A percentile compares a stretch with the other conserved stretches of the same genome.
Conservation (phyloP, 176 grass and related monocot genomes). For the Canna indica region DNA sequence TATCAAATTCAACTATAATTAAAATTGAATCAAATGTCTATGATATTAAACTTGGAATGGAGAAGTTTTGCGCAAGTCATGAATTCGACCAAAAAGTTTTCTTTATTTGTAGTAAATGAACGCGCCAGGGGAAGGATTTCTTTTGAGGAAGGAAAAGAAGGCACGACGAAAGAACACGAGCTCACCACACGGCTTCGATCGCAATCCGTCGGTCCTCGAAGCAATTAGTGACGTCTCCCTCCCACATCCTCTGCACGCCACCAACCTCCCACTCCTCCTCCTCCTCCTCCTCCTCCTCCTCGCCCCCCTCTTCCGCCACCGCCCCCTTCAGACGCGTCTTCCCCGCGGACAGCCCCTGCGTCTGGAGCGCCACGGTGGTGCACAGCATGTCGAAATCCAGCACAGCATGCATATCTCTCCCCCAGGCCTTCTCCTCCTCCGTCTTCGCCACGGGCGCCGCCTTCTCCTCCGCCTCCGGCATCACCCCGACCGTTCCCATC, state of each 20-base stretch:
- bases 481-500: slow-evolving; percentile 3
- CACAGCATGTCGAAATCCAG: slow-evolving; percentile 98
- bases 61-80: not conserved
- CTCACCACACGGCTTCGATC: slow-evolving; percentile 81
- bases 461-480: slow-evolving; percentile 15
- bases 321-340: slow-evolving; percentile 11
- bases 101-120: not conserved
- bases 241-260: slow-evolving; percentile 95
- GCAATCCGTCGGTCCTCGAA: slow-evolving; percentile 80
- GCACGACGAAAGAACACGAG: slow-evolving; percentile 4
- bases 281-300: not conserved
- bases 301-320: slow-evolving; percentile 5
- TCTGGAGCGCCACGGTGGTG: slow-evolving; percentile 67
- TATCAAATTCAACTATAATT: not conserved
- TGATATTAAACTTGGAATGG: not conserved
- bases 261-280: slow-evolving; percentile 1
- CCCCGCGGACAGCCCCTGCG: slow-evolving; percentile 14
- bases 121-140: not conserved
- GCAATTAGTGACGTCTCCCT: slow-evolving; percentile 74
- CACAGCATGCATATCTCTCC: slow-evolving; percentile 26
- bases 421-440: slow-evolving; percentile 21
- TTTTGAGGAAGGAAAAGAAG: not conserved
- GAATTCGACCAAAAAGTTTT: not conserved
- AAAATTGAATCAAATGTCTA: not conserved
- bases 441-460: not conserved